Conservation (phyloP, 768 basidiomycete species). For the Leucocoprinus leucothites region DNA sequence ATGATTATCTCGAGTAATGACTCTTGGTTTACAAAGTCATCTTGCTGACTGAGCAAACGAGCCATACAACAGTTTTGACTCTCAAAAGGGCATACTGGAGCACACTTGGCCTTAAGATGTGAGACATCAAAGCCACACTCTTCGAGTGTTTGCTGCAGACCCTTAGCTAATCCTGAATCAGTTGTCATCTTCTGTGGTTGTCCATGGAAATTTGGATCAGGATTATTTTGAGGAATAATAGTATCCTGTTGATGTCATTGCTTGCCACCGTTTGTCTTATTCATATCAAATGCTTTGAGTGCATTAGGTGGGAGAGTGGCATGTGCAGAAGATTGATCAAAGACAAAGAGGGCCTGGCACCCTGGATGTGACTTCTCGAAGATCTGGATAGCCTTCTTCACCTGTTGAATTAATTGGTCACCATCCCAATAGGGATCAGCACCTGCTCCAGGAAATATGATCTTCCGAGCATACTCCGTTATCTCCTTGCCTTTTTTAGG, state of each 20-base stretch:
- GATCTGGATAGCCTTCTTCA: conserved; percentile 28
- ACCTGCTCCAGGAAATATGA: conserved; percentile 33
- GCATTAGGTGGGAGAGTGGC: conserved; percentile 32
- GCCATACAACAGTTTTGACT: conserved; percentile 28
- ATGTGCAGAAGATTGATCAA: conserved; percentile 42
- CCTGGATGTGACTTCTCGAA: conserved; percentile 34
- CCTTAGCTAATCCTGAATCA: conserved; percentile 28
- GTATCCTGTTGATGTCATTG: conserved; percentile 32
- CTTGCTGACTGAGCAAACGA: conserved; percentile 30
- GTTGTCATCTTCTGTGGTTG: conserved; percentile 33
- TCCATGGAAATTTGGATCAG: conserved; percentile 21
- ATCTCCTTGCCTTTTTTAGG: conserved; percentile 24
- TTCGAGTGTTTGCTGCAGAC: conserved; percentile 28
- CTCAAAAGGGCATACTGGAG: conserved; percentile 7
- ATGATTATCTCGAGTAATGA: conserved; percentile 30
- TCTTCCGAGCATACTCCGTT: conserved; percentile 28
- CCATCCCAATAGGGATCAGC: conserved; percentile 39
- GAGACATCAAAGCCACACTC: conserved; percentile 32
- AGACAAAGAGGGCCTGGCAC: conserved; percentile 31
- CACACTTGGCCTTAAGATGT: conserved; percentile 10
- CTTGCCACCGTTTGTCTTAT: conserved; percentile 36
- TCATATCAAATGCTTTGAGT: conserved; percentile 41
- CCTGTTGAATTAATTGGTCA: conserved; percentile 29
- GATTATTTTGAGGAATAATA: conserved; percentile 36
- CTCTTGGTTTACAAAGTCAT: conserved; percentile 32